A percentile compares a stretch with the other conserved stretches of the same genome.
Conservation (phyloP, 2,329 filamentous ascomycete genomes). For the Epichloe bromicola region DNA sequence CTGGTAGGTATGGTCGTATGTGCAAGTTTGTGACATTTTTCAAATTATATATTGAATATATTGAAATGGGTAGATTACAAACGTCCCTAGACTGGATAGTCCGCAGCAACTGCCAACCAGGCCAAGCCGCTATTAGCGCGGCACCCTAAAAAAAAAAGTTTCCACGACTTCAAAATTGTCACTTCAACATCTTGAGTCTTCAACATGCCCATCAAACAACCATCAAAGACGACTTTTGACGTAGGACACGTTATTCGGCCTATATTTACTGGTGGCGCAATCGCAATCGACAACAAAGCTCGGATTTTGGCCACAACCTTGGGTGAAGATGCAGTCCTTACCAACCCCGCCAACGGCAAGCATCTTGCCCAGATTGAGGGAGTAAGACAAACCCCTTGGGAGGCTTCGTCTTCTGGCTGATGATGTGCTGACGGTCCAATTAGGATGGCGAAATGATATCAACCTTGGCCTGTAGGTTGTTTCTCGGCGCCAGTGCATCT, state of each 20-base stretch:
- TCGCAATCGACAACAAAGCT: slow-evolving; percentile 70
- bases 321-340: slow-evolving; percentile 84
- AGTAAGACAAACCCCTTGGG: slow-evolving; percentile 31
- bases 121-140: neutral
- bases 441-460: slow-evolving; percentile 73
- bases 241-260: slow-evolving; percentile 72
- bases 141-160: slow-evolving; percentile 7
- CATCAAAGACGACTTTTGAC: slow-evolving; percentile 81
- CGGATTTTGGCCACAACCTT: slow-evolving; percentile 75
- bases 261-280: slow-evolving; percentile 84
- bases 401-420: neutral
- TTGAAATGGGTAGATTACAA: no score
- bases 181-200: neutral
- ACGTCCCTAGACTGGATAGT: no score
- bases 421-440: neutral
- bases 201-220: slow-evolving; percentile 44
- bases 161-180: neutral
- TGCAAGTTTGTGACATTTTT: fast-evolving
- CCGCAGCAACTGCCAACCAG: neutral
- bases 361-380: slow-evolving; percentile 81
- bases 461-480: slow-evolving; percentile 46
- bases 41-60: no score
- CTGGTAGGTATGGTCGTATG: no score
- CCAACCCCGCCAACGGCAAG: slow-evolving; percentile 69
- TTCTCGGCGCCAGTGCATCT: neutral